Evolutionary conservation across 768 basidiomycete species (phyloP).

Genomic region (Mycena pura): DNA sequence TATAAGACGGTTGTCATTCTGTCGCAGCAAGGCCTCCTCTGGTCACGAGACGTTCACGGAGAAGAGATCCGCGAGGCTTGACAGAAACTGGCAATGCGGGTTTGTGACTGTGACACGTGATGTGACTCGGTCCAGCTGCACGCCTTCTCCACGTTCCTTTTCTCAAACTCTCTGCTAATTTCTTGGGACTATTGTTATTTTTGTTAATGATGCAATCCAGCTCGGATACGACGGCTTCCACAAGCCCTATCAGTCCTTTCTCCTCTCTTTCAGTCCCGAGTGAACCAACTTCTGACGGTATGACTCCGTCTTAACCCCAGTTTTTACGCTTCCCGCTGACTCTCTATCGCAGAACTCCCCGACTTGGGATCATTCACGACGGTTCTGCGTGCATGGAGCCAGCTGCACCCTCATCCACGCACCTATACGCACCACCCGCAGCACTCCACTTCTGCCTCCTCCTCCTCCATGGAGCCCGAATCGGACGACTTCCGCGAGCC

Average conservation of each 20-base stretch:
- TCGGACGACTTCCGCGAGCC: constrained; percentile 37
- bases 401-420: constrained; percentile 42
- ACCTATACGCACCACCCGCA: constrained; percentile 24
- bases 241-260: constrained; percentile 42
- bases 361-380: constrained; percentile 64
- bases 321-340: background rate
- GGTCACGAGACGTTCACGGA: no score
- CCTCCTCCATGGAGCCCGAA: constrained; percentile 24
- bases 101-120: background rate
- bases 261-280: constrained; percentile 44
- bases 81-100: background rate
- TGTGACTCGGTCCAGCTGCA: constrained; percentile 1
- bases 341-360: constrained; percentile 50
- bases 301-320: constrained; percentile 14
- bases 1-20: no score
- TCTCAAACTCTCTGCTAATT: background rate
- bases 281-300: constrained; percentile 47
- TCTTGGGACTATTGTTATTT: constrained; percentile 18
- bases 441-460: constrained; percentile 14
- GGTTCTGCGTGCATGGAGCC: constrained; percentile 59
- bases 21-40: no score
- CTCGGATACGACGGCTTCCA: constrained; percentile 27
- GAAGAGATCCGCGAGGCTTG: no score
- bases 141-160: constrained; percentile 20
- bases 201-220: constrained; percentile 30